Conservation (phyloP, 768 basidiomycete genomes). For the Collybia nuda region DNA sequence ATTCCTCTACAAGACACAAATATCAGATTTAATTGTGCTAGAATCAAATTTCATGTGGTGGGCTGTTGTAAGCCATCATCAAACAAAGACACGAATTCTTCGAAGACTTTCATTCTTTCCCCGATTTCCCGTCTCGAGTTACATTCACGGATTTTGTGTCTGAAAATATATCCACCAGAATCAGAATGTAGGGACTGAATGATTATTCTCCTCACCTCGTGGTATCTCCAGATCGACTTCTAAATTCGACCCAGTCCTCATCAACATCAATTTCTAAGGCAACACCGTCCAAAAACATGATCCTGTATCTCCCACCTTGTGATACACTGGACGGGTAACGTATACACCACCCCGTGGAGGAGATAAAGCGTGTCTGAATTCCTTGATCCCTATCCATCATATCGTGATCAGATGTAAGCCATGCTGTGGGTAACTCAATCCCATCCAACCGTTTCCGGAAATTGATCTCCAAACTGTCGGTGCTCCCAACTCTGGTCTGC, state of each 20-base stretch:
- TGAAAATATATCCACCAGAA: conserved; percentile 11
- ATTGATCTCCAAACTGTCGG: not conserved
- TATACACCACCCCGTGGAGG: conserved; percentile 42
- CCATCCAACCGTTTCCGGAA: not conserved
- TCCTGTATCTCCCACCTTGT: conserved; percentile 40
- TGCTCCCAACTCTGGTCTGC: too few species aligned
- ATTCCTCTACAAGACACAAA: too few species aligned
- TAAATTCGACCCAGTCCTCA: conserved; percentile 39
- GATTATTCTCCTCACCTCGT: conserved; percentile 21
- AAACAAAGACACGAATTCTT: conserved; percentile 40
- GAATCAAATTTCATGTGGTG: too few species aligned
- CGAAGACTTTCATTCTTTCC: conserved; percentile 41
- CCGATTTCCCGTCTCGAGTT: conserved; percentile 28
- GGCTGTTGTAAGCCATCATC: conserved; percentile 22
- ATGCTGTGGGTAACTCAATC: conserved; percentile 1
- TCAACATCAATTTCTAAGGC: conserved; percentile 41
- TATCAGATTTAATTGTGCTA: too few species aligned
- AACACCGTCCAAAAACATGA: conserved; percentile 43
- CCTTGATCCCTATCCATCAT: conserved; percentile 8
- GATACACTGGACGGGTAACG: conserved; percentile 33
- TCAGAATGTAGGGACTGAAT: too few species aligned
- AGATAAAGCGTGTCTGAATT: conserved; percentile 36
- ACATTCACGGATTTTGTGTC: conserved; percentile 33
- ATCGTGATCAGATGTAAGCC: conserved; percentile 15
- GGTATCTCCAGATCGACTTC: conserved; percentile 21